These are phyloP conservation scores for Leccinum uliginosum DNA, from an alignment of 768 basidiomycete genomes.

Conservation along the genomic window DNA sequence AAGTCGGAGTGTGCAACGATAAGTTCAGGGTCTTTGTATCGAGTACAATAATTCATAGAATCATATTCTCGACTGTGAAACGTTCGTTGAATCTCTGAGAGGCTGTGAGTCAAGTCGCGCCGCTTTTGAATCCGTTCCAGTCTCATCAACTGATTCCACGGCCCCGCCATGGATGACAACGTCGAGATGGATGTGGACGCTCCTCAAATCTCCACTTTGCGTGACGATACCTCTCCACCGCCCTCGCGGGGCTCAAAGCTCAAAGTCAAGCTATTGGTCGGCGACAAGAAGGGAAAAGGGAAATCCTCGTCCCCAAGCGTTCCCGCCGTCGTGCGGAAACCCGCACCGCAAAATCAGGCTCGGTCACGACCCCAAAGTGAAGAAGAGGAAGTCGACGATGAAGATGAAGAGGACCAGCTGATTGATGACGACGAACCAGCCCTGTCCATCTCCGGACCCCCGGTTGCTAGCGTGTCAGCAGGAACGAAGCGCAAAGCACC, in stretches of 20 bases:
- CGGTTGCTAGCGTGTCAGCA: slow-evolving; percentile 29
- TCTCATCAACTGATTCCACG: background rate
- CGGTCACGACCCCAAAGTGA: slow-evolving; percentile 28
- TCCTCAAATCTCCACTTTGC: slow-evolving; percentile 75
- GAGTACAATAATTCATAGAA: too few species aligned
- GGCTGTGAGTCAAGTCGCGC: background rate
- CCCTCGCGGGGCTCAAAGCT: slow-evolving; percentile 41
- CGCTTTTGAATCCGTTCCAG: background rate
- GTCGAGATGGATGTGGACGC: slow-evolving; percentile 82
- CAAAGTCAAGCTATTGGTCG: slow-evolving; percentile 49
- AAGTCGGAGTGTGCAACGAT: too few species aligned
- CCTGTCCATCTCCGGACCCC: slow-evolving; percentile 23
- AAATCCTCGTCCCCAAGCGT: slow-evolving; percentile 32
- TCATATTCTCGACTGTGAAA: too few species aligned
- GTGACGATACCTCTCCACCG: slow-evolving; percentile 69
- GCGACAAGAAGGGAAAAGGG: slow-evolving; percentile 38
- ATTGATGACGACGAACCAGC: slow-evolving; percentile 59
- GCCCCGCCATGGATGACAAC: slow-evolving; percentile 37
- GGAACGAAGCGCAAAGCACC: slow-evolving; percentile 48
- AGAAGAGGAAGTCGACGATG: slow-evolving; percentile 57
- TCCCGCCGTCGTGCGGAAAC: slow-evolving; percentile 19
- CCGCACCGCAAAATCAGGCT: slow-evolving; percentile 12
- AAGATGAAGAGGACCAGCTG: slow-evolving; percentile 74
- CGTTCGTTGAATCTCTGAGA: too few species aligned
- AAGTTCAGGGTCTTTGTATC: too few species aligned